Base-by-base conservation (phyloP, 768 basidiomycete genomes). In the Sutorius australiensis region DNA sequence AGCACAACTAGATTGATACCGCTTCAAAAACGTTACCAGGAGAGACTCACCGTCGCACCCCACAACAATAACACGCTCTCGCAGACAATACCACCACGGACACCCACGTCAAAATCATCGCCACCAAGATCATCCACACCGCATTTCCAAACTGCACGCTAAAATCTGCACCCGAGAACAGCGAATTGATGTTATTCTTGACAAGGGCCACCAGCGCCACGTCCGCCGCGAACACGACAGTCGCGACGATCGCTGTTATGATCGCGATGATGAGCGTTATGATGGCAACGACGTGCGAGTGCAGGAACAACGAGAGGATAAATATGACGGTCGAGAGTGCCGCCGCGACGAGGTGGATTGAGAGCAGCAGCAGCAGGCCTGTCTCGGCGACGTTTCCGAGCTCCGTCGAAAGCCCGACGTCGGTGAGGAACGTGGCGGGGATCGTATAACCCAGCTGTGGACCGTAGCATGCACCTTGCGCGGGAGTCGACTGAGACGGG, bases 391-490 rank as follows among this genome's bases (percentile, higher is more conserved):
- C 72, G 38, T 73, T 53, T 16, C 78, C 74, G 32, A 84, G 56
- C n/a, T 47, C 48, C 0, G 73, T 62, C 19, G 80, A 74, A 38
- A 87, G 62, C 5, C 76, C 77, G 8, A 81, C 64, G 28, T 68
- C 63, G 16, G 59, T 55, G 17, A 81, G 66, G 46, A 84, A 57
- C 27, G 43, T 67, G 10, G 69, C 53, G 12, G 86, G 83, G 32
- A 92, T 75, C 16, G 73, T 73, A 64, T 92, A 94, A 3, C 90
- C 89, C 1, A 92, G 77, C 50, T 72, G 67, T 4, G 87, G 86
- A 11, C 81, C 80, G 21, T 79, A 75, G 64, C 91, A 93, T 28
- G 69, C 48, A 2, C 76, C 77, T 9, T 56, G 44, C 14, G n/a
- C 40, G 5, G 31, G 1, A 2, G 17, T 17, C 11, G 58, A n/a